phyloP scores from a whole-genome alignment of 2,329 filamentous ascomycete genomes.

The Fusarium coffeatum region DNA sequence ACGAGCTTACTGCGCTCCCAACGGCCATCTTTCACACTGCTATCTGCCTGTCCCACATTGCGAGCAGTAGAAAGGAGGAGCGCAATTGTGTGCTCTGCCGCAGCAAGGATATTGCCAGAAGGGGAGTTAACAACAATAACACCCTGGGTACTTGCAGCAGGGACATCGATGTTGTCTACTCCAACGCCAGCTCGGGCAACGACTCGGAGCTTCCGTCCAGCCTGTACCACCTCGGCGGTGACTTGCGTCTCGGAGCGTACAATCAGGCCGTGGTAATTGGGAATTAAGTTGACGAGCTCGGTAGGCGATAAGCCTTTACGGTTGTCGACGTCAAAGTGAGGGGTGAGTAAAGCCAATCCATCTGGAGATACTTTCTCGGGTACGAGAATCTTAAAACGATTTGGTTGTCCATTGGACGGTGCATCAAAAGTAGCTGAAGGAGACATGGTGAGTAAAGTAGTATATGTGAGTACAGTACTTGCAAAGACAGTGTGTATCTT shows the following conservation, averaged over 20 bases:
- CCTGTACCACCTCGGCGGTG: slow-evolving; percentile 72
- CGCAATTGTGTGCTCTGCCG: slow-evolving; percentile 81
- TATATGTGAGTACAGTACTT: slow-evolving; percentile 22
- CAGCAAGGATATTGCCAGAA: slow-evolving; percentile 82
- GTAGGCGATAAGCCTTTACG: slow-evolving; percentile 70
- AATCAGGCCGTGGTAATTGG: slow-evolving; percentile 79
- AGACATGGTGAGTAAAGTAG: slow-evolving; percentile 40
- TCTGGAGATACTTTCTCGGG: slow-evolving; percentile 85
- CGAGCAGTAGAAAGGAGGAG: slow-evolving; percentile 79
- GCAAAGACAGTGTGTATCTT: slow-evolving; percentile 21
- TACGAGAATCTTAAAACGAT: slow-evolving; percentile 69
- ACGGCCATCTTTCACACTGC: slow-evolving; percentile 75
- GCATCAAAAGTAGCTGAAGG: slow-evolving; percentile 45
- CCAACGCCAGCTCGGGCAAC: slow-evolving; percentile 85
- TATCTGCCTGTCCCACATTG: slow-evolving; percentile 76
- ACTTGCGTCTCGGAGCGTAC: slow-evolving; percentile 87
- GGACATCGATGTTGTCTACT: slow-evolving; percentile 84
- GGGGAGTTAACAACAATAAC: slow-evolving; percentile 86
- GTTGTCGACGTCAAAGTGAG: slow-evolving; percentile 76
- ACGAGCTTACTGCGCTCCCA: slow-evolving; percentile 82
- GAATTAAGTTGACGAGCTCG: slow-evolving; percentile 74
- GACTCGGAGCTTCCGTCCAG: slow-evolving; percentile 77
- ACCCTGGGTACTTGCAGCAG: slow-evolving; percentile 76
- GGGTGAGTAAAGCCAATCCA: slow-evolving; percentile 75
- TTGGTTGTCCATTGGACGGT: slow-evolving; percentile 17